These are phyloP conservation scores for Elaeis oleifera DNA, from an alignment of 202 grass and related monocot species.

Conservation along the genomic window DNA sequence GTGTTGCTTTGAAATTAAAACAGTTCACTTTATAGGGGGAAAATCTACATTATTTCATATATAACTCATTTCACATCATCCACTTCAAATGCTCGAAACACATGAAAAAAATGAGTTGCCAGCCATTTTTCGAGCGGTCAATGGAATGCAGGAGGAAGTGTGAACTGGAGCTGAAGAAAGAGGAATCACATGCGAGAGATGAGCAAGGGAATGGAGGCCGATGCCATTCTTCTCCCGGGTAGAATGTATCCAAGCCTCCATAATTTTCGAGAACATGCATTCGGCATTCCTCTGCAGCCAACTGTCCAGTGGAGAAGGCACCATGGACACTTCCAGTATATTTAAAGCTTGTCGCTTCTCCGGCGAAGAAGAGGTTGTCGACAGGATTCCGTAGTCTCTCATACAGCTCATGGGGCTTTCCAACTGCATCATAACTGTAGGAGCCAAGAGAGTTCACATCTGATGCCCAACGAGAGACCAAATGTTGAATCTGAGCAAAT, in stretches of 20 bases:
- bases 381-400: slow-evolving; percentile 86
- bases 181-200: slow-evolving; percentile 72
- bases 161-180: neutral
- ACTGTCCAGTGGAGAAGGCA: slow-evolving; percentile 80
- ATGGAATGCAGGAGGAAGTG: too few relatives aligned
- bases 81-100: too few relatives aligned
- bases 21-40: too few relatives aligned
- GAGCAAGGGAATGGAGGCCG: slow-evolving; percentile 67
- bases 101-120: too few relatives aligned
- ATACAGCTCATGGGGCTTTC: slow-evolving; percentile 54
- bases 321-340: slow-evolving; percentile 84
- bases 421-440: slow-evolving; percentile 91
- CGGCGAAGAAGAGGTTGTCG: slow-evolving; percentile 93
- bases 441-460: slow-evolving; percentile 85
- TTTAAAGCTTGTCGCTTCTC: slow-evolving; percentile 77
- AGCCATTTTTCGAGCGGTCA: too few relatives aligned
- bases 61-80: too few relatives aligned
- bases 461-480: slow-evolving; percentile 79
- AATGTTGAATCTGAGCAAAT: slow-evolving; percentile 62
- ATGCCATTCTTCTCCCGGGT: slow-evolving; percentile 54
- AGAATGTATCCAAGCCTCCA: slow-evolving; percentile 50
- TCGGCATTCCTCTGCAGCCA: slow-evolving; percentile 77
- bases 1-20: too few relatives aligned
- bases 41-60: too few relatives aligned
- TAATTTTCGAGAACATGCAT: slow-evolving; percentile 80